A percentile compares a stretch with the other conserved stretches of the same genome.
phyloP scores from a whole-genome alignment of 768 basidiomycete genomes.

The Podaxis rugospora region DNA sequence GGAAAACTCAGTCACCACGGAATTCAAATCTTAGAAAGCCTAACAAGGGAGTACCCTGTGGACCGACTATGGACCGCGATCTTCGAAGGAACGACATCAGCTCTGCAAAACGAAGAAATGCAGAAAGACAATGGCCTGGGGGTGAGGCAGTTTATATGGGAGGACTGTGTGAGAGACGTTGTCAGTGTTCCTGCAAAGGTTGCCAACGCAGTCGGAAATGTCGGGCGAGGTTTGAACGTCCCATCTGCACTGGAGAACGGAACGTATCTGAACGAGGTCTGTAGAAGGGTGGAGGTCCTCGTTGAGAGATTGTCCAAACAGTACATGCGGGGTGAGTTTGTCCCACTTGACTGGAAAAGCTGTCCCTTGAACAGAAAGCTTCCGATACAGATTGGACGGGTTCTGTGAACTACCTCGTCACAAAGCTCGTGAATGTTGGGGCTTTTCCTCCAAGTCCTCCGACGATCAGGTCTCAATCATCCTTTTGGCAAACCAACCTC shows the following conservation, averaged over 20 bases:
- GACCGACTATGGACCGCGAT: slow-evolving; percentile 59
- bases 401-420: slow-evolving; percentile 50
- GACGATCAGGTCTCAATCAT: slow-evolving; percentile 55
- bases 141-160: slow-evolving; percentile 52
- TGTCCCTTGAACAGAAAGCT: neutral
- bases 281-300: slow-evolving; percentile 47
- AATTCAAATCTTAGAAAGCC: slow-evolving; percentile 46
- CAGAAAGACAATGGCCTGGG: slow-evolving; percentile 16
- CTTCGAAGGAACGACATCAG: slow-evolving; percentile 21
- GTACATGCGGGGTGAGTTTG: slow-evolving; percentile 36
- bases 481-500: slow-evolving; percentile 58
- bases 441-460: slow-evolving; percentile 54
- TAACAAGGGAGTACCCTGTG: slow-evolving; percentile 61
- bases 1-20: slow-evolving; percentile 44
- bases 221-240: slow-evolving; percentile 20
- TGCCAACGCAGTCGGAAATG: slow-evolving; percentile 60
- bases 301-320: slow-evolving; percentile 39
- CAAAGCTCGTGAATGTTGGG: slow-evolving; percentile 66
- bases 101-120: neutral
- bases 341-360: neutral
- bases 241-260: slow-evolving; percentile 52
- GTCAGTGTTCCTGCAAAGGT: slow-evolving; percentile 72
- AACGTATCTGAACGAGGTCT: slow-evolving; percentile 50
- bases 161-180: slow-evolving; percentile 65
- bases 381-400: slow-evolving; percentile 30